These are phyloP conservation scores for Saccharomyces uvarum DNA, from an alignment of 1,139 yeast species.

Conservation along the genomic window DNA sequence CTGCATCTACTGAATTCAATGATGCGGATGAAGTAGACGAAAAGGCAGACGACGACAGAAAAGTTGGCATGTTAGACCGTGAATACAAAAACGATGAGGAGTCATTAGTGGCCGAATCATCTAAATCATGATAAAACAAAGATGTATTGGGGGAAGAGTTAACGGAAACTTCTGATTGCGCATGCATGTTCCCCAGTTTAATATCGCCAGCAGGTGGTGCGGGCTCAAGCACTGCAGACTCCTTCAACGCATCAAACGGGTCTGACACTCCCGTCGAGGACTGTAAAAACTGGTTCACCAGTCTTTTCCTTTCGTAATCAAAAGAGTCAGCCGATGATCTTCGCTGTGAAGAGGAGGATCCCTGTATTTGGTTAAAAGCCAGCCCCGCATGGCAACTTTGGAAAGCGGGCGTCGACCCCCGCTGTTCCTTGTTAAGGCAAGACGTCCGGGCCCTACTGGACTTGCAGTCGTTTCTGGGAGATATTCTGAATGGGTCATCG, in stretches of 20 bases:
- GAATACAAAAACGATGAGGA: conserved; percentile 11
- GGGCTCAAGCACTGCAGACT: conserved; percentile 1
- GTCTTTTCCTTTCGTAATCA: conserved; percentile 16
- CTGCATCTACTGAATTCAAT: not conserved
- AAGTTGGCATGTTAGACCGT: conserved; percentile 8
- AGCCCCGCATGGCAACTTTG: not conserved
- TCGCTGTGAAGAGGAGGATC: conserved; percentile 1
- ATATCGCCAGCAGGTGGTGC: not conserved
- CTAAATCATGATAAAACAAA: conserved; percentile 6
- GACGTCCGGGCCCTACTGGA: not conserved
- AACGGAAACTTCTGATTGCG: not conserved
- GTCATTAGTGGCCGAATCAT: not conserved
- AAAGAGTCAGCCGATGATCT: conserved; percentile 8
- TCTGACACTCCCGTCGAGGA: conserved; percentile 6
- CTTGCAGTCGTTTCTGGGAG: conserved; percentile 1
- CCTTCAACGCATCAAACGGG: not conserved
- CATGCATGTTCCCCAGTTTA: not conserved
- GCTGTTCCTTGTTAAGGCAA: not conserved
- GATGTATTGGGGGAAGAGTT: conserved; percentile 4
- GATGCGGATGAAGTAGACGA: conserved; percentile 6
- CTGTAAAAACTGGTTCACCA: conserved; percentile 24
- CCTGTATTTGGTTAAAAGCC: not conserved
- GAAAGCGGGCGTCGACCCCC: not conserved
- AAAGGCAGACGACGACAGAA: conserved; percentile 6
- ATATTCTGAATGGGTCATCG: not conserved